Evolutionary conservation across 495 filamentous ascomycete genomes (phyloP), one percentile per base, ranked within the genome.

Genomic region (Lepraria neglecta): DNA sequence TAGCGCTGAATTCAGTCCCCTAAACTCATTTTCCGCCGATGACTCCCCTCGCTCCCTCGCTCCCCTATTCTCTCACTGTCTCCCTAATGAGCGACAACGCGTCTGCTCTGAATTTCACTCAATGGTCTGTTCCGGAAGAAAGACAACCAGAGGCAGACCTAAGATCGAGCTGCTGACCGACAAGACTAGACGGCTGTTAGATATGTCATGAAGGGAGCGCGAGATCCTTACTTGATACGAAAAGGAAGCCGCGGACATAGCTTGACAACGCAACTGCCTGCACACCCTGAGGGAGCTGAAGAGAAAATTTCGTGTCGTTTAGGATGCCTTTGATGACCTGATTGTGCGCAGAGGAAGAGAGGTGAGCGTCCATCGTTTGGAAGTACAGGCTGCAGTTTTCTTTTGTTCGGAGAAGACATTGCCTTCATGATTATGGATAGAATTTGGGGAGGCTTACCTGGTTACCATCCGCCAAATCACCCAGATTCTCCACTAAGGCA

Each of bases 291-390:
- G 70, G 63, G 6, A 73, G 56, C 5, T 19, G 61, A 17, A 58
- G 38, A 6, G 68, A 54, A 30, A 64, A 68, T 27, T 65, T 62
- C 0, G 67, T 64, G 52, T 73, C 68, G 19, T 67, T 63, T 21
- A 75, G 59, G 27, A 74, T 58, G 6, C 54, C 59, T 11, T 63
- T 56, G 48, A 75, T 70, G 19, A 71, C 52, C 71, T 75, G 21
- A 5, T 3, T 1, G 45, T 6, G 11, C 1, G 9, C 1, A 28
- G 15, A n/a, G 30, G 3, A 50, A 3, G 30, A 24, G 4, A 1
- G 1, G 30, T 50, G 11, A 50, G 47, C 21, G 10, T 50, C 17
- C 51, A 11, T 19, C 17, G 54, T 14, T 28, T 24, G 21, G n/a
- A 58, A 42, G 35, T 24, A 17, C n/a, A 59, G 33, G 28, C 15